Evolutionary conservation across 1,284 basidiomycete genomes (phyloP), one percentile per base, ranked within the genome.

Genomic region (Leccinum subspadiceum): DNA sequence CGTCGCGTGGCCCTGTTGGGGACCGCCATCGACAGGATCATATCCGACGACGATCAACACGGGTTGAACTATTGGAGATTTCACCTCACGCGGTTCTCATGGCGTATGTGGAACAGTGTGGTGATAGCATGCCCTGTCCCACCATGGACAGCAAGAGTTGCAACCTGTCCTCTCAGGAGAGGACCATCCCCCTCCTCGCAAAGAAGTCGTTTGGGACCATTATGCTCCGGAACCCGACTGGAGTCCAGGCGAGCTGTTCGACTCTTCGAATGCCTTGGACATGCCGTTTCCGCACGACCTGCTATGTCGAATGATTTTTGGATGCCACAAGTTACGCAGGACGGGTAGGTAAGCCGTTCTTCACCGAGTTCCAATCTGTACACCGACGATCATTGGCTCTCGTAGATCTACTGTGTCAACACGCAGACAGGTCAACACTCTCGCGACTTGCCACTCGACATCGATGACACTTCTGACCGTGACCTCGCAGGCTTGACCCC

Each of bases 401-500:
- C 20, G 59, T 39, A 98, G 90, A 92, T 98, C 72, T 94, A 89
- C 79, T 98, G 97, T 76, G 84, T 93, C 66, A 98, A 98, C 71
- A 92, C 91, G 0, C 84, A 91, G 65, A 98, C 95, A 2, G 94
- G 94, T 46, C 88, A 95, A 70, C 87, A 86, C 41, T 87, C 93
- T 12, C 85, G 86, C 68, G 93, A 98, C 67, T 77, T 97, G 44
- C 96, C 96, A n/a, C 78, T 78, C 50, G 85, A 90, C 68, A 77
- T 80, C 20, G 87, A 89, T 56, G 84, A 85, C 37, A 74, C 77
- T 50, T 81, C 84, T 2, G 85, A 87, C 60, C 81, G 77, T 35
- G 87, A 86, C 63, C 75, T 88, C 37, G 81, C 81, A 44, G 83
- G 81, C 10, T 72, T 89, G 57, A 77, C 77, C n/a, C 17, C 80